Evolutionary conservation across 2,329 filamentous ascomycete species (phyloP).

Genomic region (Aspergillus ustus): DNA sequence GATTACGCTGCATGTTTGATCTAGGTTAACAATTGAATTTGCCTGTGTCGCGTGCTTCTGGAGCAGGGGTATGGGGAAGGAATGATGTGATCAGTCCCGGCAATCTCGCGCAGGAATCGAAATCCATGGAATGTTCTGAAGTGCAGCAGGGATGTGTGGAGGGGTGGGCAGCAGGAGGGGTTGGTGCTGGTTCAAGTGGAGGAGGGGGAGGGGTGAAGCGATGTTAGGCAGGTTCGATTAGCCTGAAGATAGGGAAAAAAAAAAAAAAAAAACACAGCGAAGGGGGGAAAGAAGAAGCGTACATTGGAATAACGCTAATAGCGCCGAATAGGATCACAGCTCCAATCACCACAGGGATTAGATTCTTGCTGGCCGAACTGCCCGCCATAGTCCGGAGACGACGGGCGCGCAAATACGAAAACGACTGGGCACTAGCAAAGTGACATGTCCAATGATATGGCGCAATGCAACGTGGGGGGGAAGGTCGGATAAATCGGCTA

Average conservation of each 20-base stretch:
- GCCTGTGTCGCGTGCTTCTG: conserved; percentile 10
- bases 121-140: conserved; percentile 24
- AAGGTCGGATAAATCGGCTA: conserved; percentile 24
- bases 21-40: conserved; percentile 6
- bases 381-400: conserved; percentile 25
- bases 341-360: conserved; percentile 37
- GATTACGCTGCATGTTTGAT: conserved; percentile 26
- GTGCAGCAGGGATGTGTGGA: conserved; percentile 15
- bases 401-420: conserved; percentile 17
- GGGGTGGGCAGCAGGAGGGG: conserved; percentile 8
- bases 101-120: conserved; percentile 15
- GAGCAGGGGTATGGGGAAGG: conserved; percentile 1
- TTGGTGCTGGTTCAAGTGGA: neutral
- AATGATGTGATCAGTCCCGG: conserved; percentile 1
- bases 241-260: conserved; percentile 5
- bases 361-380: conserved; percentile 26
- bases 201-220: conserved; percentile 17
- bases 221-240: conserved; percentile 11
- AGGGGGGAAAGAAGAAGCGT: conserved; percentile 17
- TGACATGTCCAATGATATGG: conserved; percentile 20
- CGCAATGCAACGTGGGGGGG: conserved; percentile 10
- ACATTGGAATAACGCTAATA: conserved; percentile 38
- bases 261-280: conserved; percentile 11
- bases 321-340: conserved; percentile 33
- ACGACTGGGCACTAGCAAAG: conserved; percentile 15